Base-by-base conservation (phyloP, 169 alveolate genomes). In the Eimeria sp. region DNA sequence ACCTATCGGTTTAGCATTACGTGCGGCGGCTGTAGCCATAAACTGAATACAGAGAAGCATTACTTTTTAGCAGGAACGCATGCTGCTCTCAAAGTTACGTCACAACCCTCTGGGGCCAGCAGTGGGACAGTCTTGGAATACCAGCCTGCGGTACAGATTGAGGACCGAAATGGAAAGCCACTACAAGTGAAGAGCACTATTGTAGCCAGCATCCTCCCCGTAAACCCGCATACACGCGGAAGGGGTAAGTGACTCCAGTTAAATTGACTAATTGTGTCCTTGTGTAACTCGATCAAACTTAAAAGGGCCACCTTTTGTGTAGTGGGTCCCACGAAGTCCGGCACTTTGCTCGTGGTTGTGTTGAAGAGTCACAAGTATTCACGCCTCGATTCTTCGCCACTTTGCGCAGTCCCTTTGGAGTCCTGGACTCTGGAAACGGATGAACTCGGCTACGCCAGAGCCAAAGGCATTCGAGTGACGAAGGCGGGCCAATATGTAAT, bases 101-200 rank as follows among this genome's bases (percentile, higher is more conserved):
- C 66, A 9, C 94, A 87, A 85, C 94, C 94, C 66, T 87, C 94
- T 25, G 94, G 94, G 30, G 82, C 94, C 16, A 64, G 30, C 64
- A 87, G 85, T 76, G 94, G 94, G 9, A 54, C 83, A 64, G 20
- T 66, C 20, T 43, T 87, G 62, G 82, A 62, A 54, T 58, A 87
- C 62, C 94, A 87, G 94, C 94, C 94, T 11, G 94, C 80, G 2
- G 94, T 62, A n/a, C 94, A 87, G 66, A 43, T 87, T 43, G 71
- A 64, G 9, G 83, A 87, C 94, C 68, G 80, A 49, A 16, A 87
- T 16, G 83, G 94, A 30, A 72, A 25, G 83, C 82, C 94, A 54
- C 37, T 87, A 13, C 71, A 54, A 30, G 82, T 54, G 76, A 43
- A 62, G 33, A 62, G 30, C 23, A 87, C 62, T 18, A 27, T 87